Evolutionary conservation across 179 eudicot genomes (phyloP).

Genomic region (Drosera spatulata): DNA sequence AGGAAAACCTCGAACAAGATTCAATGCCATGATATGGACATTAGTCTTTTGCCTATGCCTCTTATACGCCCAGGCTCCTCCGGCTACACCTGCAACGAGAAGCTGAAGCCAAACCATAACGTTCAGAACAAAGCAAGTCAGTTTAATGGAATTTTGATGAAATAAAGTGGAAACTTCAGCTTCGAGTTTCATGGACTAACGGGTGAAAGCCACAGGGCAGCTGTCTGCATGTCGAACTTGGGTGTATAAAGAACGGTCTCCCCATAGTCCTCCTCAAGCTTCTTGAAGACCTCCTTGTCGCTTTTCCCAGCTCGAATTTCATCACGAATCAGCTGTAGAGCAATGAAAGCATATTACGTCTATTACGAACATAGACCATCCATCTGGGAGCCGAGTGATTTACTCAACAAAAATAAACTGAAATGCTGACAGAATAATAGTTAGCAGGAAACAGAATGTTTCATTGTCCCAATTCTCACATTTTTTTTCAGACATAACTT

Average conservation of each 20-base stretch:
- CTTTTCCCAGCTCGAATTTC: slow-evolving; percentile 77
- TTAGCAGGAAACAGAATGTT: too few species aligned
- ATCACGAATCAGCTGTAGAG: slow-evolving; percentile 82
- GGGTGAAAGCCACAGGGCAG: slow-evolving; percentile 92
- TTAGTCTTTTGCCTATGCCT: slow-evolving; percentile 72
- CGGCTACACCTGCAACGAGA: slow-evolving; percentile 75
- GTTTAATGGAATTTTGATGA: background rate
- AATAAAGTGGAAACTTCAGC: background rate
- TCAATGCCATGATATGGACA: slow-evolving; percentile 85
- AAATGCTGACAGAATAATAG: too few species aligned
- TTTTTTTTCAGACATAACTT: too few species aligned
- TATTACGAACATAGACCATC: too few species aligned
- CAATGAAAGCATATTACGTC: background rate
- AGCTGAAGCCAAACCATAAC: slow-evolving; percentile 31
- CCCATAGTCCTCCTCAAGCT: slow-evolving; percentile 94
- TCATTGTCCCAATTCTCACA: too few species aligned
- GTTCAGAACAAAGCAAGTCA: background rate
- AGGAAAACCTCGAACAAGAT: slow-evolving; percentile 81
- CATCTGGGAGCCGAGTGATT: too few species aligned
- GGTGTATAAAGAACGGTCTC: slow-evolving; percentile 90
- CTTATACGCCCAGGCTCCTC: slow-evolving; percentile 78
- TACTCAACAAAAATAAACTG: too few species aligned
- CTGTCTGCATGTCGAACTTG: slow-evolving; percentile 89
- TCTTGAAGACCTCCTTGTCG: slow-evolving; percentile 83
- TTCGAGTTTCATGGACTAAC: slow-evolving; percentile 28